Base-by-base conservation (phyloP, 2,329 filamentous ascomycete genomes). In the Aspergillus sp. region DNA sequence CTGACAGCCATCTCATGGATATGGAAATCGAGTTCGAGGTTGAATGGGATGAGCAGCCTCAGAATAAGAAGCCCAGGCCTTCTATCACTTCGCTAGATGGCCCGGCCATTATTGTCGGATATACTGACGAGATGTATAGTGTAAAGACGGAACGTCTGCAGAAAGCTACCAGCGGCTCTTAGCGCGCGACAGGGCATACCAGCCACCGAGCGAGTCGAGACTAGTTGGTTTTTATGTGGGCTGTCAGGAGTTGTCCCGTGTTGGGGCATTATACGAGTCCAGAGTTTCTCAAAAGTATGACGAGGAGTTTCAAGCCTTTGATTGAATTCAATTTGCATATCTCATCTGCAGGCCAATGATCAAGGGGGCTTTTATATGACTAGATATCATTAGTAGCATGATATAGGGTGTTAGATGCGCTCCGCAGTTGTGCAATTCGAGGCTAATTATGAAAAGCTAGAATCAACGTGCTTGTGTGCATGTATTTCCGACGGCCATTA, bases 1-100 rank as follows among this genome's bases (percentile, higher is more conserved):
- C n/a, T 44, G 17, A 51, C 49, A 13, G 51, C 38, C 33, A 53
- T 53, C 20, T 48, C 44, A 13, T 51, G 49, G 49, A 45, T 51
- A 32, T 41, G n/a, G 43, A 46, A 41, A 39, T 51, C 5, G 38
- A 39, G 12, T 48, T 49, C 10, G 38, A 51, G 30, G 17, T 51
- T n/a, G 39, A 44, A 44, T 9, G 1, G 32, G 32, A 46, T 30
- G 23, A 17, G 27, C 23, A 41, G 9, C 10, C 39, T 41, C 6
- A 13, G 12, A 23, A 30, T 12, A 23, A 27, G 5, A 43, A 15
- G 22, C 48, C 44, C 10, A 41, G n/a, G 7, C 44, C 50, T 13
- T 33, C 35, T 5, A 22, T 22, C 20, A 5, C 20, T 22, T 22
- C 20, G 5, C 20, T 4, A 5, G 10, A 46, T 27, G 45, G 6